Base-by-base conservation (phyloP, 2,329 filamentous ascomycete species). In the Neocatenulostroma microsporum region DNA sequence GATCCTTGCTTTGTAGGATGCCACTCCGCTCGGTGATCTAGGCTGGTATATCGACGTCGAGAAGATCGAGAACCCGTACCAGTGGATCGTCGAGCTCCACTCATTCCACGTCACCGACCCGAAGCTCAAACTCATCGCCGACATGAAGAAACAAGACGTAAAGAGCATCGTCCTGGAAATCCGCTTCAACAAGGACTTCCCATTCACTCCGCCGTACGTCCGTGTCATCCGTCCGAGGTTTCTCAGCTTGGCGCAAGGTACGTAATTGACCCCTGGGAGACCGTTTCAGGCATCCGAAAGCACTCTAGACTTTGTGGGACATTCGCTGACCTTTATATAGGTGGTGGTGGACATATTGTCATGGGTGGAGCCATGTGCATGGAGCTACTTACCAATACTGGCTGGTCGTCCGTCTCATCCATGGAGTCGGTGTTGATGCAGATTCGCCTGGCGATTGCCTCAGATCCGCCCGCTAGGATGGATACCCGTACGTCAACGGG, bases 11-110 rank as follows among this genome's bases (percentile, higher is more conserved):
- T n/a, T n/a, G n/a, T 87, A 94, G 55, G 58, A 72, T 1, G 64
- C 57, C 9, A 76, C 71, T 1, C 72, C 76, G 1, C 56, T 75
- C 2, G 71, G 80, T 41, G 74, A 82, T 41, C 70, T 93, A 0
- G 88, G 88, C 12, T 94, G 87, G 86, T 86, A 85, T 53, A 78
- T 94, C 37, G 74, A 93, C 51, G 63, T 71, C 11, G 65, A 68
- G 5, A 72, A 75, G 33, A 66, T 88, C 25, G 72, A 66, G 15
- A 93, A 88, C 51, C 70, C 87, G 44, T 94, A 91, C 53, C 86
- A 93, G 53, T 94, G 87, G 87, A 86, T 94, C 41, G 78, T 93
- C 5, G 84, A 94, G 57, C 66, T 95, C 1, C 88, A 94, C 57
- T 84, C 80, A 27, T 94, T 94, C 51, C 57, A 63, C 2, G 35